Base-by-base conservation (phyloP, 2,329 filamentous ascomycete genomes). In the Orbilia brochopaga region DNA sequence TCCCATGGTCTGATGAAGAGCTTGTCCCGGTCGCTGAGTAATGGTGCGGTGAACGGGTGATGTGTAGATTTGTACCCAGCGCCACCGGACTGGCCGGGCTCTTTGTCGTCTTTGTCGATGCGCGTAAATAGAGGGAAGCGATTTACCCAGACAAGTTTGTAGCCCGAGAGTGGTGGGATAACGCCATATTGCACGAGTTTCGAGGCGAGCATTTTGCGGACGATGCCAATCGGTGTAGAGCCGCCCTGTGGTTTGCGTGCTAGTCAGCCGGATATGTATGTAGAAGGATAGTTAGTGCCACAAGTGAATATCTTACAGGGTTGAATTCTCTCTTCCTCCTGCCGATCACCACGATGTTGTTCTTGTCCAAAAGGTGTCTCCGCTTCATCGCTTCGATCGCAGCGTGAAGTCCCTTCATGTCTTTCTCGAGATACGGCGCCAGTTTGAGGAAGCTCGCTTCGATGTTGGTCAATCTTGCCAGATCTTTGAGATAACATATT, bases 121-220 rank as follows among this genome's bases (percentile, higher is more conserved):
- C 88, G 90, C 0, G 91, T 92, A 81, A 99, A 99, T 76, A 99
- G 86, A 11, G 94, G 94, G 78, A 99, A 99, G 69, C 93, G 87
- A 0, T 85, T 89, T 11, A 99, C 85, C 94, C 94, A 99, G 63
- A 89, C 84, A 79, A 92, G 93, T 69, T 83, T 83, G 27, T 53
- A 66, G n/a, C 69, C 69, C 21, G 50, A 17, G 2, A 52, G 46
- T 19, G 48, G 35, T 7, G 44, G n/a, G 42, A 58, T 57, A 17
- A 48, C 10, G 10, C 51, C 52, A 11, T 19, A 8, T 24, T 56
- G 19, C 3, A 64, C 37, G 19, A 70, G 59, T 1, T 17, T 35
- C 6, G 40, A 19, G 21, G 53, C 50, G 24, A 70, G 66, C 1
- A 40, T 21, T 52, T 64, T 59, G 6, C 66, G 59, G 15, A 56